A percentile compares a stretch with the other conserved stretches of the same genome.
Conservation (phyloP, 192 early-diverging fungal genomes). For the Coemansia sp. region DNA sequence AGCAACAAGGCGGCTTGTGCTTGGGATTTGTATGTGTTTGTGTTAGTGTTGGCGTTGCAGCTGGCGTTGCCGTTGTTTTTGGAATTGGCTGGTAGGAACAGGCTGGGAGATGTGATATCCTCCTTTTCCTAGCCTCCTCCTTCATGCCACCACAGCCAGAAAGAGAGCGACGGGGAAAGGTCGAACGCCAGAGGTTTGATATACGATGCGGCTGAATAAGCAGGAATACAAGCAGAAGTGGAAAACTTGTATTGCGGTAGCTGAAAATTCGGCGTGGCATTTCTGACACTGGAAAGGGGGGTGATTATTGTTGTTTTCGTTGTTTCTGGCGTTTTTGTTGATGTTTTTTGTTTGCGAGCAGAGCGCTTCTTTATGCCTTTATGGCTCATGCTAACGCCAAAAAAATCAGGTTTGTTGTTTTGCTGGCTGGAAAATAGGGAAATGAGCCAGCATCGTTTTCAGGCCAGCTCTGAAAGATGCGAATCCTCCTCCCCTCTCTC, state of each 20-base stretch:
- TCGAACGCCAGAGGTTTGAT: background rate
- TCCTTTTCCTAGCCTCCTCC: background rate
- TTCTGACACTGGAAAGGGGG: background rate
- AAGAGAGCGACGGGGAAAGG: background rate
- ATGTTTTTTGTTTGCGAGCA: slow-evolving; percentile 1
- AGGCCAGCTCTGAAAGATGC: slow-evolving; percentile 5
- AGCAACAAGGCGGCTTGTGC: background rate
- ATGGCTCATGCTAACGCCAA: slow-evolving; percentile 6
- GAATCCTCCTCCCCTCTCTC: slow-evolving; percentile 3
- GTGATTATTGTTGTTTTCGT: slow-evolving; percentile 10
- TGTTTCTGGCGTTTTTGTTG: slow-evolving; percentile 1
- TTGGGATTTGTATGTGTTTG: background rate
- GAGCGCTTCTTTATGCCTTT: slow-evolving; percentile 8
- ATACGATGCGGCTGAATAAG: slow-evolving; percentile 6
- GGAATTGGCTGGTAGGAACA: background rate
- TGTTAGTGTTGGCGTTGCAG: too few species aligned
- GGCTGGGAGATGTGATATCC: background rate
- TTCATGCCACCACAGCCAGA: too few species aligned
- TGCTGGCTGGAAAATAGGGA: slow-evolving; percentile 7
- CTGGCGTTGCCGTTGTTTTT: background rate
- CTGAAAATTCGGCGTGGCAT: background rate
- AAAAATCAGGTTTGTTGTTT: slow-evolving; percentile 17
- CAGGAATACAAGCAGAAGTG: background rate
- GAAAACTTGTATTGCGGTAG: slow-evolving; percentile 4
- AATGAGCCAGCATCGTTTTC: slow-evolving; percentile 2